These are phyloP conservation scores for Haplosporangium gracile DNA, from an alignment of 192 early-diverging fungal species.

Conservation along the genomic window DNA sequence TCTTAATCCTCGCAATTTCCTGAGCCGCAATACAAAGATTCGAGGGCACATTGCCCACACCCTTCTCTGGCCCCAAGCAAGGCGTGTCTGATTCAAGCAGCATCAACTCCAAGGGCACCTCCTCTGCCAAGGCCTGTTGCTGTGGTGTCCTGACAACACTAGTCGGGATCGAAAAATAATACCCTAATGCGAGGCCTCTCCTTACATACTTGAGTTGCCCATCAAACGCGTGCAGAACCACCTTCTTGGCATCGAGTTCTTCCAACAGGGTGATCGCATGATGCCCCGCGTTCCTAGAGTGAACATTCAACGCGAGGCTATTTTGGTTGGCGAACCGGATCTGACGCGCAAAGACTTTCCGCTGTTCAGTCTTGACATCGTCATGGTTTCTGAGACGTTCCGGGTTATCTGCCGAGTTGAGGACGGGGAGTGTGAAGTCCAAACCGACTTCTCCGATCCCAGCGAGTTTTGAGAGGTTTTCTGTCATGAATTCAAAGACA, in stretches of 20 bases:
- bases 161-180: constrained; percentile 70
- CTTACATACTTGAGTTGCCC: constrained; percentile 63
- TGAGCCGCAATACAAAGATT: constrained; percentile 60
- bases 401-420: constrained; percentile 47
- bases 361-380: constrained; percentile 62
- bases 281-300: constrained; percentile 70
- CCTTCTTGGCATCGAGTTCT: constrained; percentile 60
- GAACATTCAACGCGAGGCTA: constrained; percentile 66
- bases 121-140: constrained; percentile 60
- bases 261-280: constrained; percentile 64
- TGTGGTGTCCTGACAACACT: constrained; percentile 62
- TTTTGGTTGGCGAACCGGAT: constrained; percentile 59
- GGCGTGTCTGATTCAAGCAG: constrained; percentile 72
- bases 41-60: constrained; percentile 63
- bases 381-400: constrained; percentile 43
- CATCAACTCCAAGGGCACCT: constrained; percentile 61
- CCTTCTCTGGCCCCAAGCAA: constrained; percentile 63
- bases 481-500: constrained; percentile 58
- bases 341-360: constrained; percentile 63
- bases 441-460: constrained; percentile 65
- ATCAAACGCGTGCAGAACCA: constrained; percentile 71
- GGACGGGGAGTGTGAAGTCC: constrained; percentile 63
- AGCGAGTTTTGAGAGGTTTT: constrained; percentile 51
- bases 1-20: constrained; percentile 67
- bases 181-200: constrained; percentile 57